Percentiles rank a stretch among this genome's conserved stretches.
phyloP scores from a whole-genome alignment of 306 rosid species.

The Carpinus viminea region DNA sequence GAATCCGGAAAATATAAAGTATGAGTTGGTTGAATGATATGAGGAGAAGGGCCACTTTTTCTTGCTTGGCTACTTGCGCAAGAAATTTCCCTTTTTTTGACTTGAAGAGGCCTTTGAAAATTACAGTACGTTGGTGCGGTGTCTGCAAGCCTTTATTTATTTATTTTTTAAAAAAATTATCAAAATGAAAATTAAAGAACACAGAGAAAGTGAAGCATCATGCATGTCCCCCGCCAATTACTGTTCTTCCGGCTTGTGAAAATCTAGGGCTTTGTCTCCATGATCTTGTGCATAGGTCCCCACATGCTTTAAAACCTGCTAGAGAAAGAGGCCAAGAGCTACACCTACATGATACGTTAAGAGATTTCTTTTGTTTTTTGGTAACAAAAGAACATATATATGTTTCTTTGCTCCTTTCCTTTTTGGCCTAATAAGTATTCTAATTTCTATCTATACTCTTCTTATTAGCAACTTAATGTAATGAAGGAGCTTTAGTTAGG shows the following conservation, averaged over 20 bases:
- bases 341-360: too few relatives aligned
- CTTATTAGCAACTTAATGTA: too few relatives aligned
- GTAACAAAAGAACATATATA: too few relatives aligned
- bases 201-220: slow-evolving; percentile 1
- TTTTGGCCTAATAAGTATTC: too few relatives aligned
- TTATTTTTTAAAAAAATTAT: too few relatives aligned
- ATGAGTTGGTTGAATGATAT: background rate
- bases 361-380: too few relatives aligned
- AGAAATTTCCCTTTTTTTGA: slow-evolving; percentile 12
- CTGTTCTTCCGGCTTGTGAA: background rate
- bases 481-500: too few relatives aligned
- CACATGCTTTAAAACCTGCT: background rate
- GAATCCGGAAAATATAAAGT: slow-evolving; percentile 3
- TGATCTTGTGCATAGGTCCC: background rate
- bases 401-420: too few relatives aligned
- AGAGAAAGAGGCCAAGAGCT: background rate
- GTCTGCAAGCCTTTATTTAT: background rate
- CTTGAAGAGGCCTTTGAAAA: slow-evolving; percentile 9
- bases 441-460: too few relatives aligned
- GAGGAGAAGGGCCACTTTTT: background rate
- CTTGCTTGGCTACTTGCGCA: slow-evolving; percentile 9
- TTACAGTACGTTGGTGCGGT: background rate
- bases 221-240: background rate
- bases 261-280: slow-evolving; percentile 7
- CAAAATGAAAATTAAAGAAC: background rate